Percentiles rank a stretch among this genome's conserved stretches.
Conservation (phyloP, 2,329 filamentous ascomycete species). For the Lasiodiplodia gonubiensis region DNA sequence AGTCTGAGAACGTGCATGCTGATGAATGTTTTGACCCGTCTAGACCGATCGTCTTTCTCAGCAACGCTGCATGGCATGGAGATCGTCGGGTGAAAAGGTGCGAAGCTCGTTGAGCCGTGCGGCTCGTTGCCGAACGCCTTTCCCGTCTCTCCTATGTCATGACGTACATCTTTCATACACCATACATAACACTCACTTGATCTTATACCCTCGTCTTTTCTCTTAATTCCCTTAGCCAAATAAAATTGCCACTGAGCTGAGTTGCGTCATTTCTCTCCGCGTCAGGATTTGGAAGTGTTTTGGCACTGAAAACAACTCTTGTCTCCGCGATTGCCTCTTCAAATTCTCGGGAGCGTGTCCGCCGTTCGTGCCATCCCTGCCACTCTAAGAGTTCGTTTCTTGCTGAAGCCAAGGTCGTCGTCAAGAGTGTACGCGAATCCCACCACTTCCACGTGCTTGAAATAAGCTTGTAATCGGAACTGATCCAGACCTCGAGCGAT, state of each 20-base stretch:
- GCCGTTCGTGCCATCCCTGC: too few relatives aligned
- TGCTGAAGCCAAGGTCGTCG: neutral
- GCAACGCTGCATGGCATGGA: neutral
- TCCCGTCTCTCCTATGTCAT: conserved; percentile 2
- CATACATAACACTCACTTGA: neutral
- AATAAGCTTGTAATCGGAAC: too few relatives aligned
- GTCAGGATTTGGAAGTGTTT: too few relatives aligned
- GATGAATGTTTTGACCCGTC: neutral
- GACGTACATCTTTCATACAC: neutral
- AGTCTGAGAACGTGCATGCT: neutral
- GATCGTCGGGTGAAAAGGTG: neutral
- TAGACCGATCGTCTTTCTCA: neutral
- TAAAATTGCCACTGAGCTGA: too few relatives aligned
- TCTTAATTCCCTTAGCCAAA: too few relatives aligned
- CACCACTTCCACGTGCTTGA: too few relatives aligned
- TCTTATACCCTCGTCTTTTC: neutral
- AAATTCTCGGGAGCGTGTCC: too few relatives aligned
- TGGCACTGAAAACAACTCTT: neutral
- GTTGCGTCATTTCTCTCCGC: too few relatives aligned
- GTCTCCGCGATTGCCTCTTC: neutral
- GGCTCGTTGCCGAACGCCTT: conserved; percentile 9
- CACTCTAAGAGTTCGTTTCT: too few relatives aligned
- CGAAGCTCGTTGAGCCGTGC: conserved; percentile 6
- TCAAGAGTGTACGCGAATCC: too few relatives aligned
- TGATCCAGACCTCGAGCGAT: too few relatives aligned